Evolutionary conservation across 176 grass and related monocot genomes (phyloP).

Genomic region (Poa annua): DNA sequence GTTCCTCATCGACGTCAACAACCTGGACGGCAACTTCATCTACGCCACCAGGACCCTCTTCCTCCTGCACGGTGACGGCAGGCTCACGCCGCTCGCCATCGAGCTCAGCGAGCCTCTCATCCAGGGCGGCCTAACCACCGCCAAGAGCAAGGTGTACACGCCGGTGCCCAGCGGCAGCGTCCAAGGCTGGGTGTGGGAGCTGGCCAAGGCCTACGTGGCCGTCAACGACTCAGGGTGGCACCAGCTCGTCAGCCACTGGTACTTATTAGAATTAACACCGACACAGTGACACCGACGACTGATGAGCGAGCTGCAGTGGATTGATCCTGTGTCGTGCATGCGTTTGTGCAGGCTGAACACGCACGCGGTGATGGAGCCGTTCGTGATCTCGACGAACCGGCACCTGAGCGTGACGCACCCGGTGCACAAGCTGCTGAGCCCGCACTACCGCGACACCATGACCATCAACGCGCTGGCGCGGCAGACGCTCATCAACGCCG

Average conservation of each 20-base stretch:
- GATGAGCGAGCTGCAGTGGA: no score
- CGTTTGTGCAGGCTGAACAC: slow-evolving; percentile 65
- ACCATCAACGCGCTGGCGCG: slow-evolving; percentile 81
- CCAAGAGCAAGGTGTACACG: slow-evolving; percentile 73
- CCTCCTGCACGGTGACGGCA: slow-evolving; percentile 62
- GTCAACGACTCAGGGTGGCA: slow-evolving; percentile 89
- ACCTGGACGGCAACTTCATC: slow-evolving; percentile 57
- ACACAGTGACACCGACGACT: no score
- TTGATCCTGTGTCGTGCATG: no score
- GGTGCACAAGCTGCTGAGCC: slow-evolving; percentile 73
- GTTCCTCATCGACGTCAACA: slow-evolving; percentile 73
- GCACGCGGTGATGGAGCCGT: slow-evolving; percentile 79
- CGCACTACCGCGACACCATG: slow-evolving; percentile 89
- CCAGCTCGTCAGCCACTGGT: slow-evolving; percentile 95
- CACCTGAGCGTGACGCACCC: slow-evolving; percentile 74
- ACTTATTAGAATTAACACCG: neutral
- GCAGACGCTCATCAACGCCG: slow-evolving; percentile 85
- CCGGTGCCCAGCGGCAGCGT: slow-evolving; percentile 52
- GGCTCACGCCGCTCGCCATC: slow-evolving; percentile 68
- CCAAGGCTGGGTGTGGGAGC: slow-evolving; percentile 67
- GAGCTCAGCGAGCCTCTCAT: slow-evolving; percentile 68
- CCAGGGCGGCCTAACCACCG: slow-evolving; percentile 39
- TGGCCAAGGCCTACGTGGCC: slow-evolving; percentile 88
- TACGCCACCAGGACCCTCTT: slow-evolving; percentile 85
- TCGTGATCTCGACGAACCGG: slow-evolving; percentile 77